Conservation (phyloP, 345 rosid species). For the Chamaenerion angustifolium region DNA sequence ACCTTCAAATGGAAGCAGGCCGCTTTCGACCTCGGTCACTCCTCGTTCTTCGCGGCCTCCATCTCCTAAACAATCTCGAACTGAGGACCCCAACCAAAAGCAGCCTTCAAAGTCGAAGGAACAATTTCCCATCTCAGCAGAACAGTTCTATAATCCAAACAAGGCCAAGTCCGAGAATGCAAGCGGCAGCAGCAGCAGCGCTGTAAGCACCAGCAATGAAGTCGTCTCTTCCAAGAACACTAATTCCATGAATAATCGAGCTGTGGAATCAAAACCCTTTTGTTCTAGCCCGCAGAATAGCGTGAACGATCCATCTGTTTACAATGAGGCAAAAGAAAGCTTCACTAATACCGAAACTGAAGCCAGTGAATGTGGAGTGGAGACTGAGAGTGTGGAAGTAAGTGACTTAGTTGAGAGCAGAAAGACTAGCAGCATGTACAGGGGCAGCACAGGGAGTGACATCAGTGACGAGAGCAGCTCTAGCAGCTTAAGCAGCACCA, state of each 20-base stretch:
- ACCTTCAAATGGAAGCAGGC: not conserved
- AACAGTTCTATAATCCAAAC: slow-evolving; percentile 12
- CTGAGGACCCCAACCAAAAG: slow-evolving; percentile 20
- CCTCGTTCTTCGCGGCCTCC: slow-evolving; percentile 23
- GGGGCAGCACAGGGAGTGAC: slow-evolving; percentile 83
- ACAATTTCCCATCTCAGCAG: slow-evolving; percentile 20
- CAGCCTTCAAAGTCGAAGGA: slow-evolving; percentile 14
- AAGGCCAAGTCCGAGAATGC: slow-evolving; percentile 18
- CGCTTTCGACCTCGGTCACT: slow-evolving; percentile 9
- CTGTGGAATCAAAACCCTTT: slow-evolving; percentile 19
- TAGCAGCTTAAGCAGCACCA: slow-evolving; percentile 48
- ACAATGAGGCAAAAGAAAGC: slow-evolving; percentile 61
- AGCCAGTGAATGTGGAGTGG: slow-evolving; percentile 29
- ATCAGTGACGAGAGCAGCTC: slow-evolving; percentile 86
- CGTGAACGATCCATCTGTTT: slow-evolving; percentile 35
- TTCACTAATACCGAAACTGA: slow-evolving; percentile 59
- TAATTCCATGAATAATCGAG: slow-evolving; percentile 12
- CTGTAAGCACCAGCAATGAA: not conserved
- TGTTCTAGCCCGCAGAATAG: slow-evolving; percentile 57
- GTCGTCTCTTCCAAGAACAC: slow-evolving; percentile 15
- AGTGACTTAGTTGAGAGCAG: slow-evolving; percentile 40
- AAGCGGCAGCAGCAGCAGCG: not conserved
- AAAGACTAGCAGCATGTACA: slow-evolving; percentile 47
- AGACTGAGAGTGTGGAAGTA: slow-evolving; percentile 34
- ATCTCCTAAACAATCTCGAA: slow-evolving; percentile 27